Evolutionary conservation across 73 alveolate genomes (phyloP).

Genomic region (Paramecium biaurelia): DNA sequence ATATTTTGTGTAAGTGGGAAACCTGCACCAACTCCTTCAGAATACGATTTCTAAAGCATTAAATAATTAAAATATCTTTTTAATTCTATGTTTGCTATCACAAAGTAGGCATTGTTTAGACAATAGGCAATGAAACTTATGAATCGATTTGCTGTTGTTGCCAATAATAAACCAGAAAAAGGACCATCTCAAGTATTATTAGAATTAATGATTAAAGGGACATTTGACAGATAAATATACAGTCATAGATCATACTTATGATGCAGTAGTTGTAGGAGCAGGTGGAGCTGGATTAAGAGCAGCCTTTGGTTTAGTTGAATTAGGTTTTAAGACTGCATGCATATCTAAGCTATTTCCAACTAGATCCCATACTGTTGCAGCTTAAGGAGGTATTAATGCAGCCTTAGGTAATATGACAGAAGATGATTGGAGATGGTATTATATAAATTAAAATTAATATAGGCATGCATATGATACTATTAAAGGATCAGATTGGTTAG

Average conservation of each 20-base stretch:
- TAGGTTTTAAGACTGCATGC: constrained; percentile 96
- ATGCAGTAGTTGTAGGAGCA: constrained; percentile 91
- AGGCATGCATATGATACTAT: constrained; percentile 94
- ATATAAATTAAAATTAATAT: background rate
- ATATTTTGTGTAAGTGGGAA: constrained; percentile 4
- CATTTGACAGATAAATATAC: constrained; percentile 78
- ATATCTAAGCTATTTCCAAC: constrained; percentile 95
- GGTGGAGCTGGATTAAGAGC: constrained; percentile 98
- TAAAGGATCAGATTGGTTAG: constrained; percentile 80
- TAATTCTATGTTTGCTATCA: background rate
- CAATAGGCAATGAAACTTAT: background rate
- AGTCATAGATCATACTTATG: constrained; percentile 87
- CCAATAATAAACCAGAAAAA: constrained; percentile 52
- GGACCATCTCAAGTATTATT: constrained; percentile 55
- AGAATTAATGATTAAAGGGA: constrained; percentile 20
- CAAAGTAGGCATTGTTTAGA: background rate
- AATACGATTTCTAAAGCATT: constrained; percentile 25
- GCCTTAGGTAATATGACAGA: constrained; percentile 96
- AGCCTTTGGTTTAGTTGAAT: constrained; percentile 95
- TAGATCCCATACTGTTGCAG: constrained; percentile 97
- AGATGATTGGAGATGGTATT: constrained; percentile 95
- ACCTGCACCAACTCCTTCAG: constrained; percentile 46
- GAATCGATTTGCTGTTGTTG: constrained; percentile 55
- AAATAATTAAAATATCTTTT: constrained; percentile 10
- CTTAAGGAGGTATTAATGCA: constrained; percentile 92